phyloP scores from a whole-genome alignment of 176 grass and related monocot species.

The Alopecurus myosuroides region DNA sequence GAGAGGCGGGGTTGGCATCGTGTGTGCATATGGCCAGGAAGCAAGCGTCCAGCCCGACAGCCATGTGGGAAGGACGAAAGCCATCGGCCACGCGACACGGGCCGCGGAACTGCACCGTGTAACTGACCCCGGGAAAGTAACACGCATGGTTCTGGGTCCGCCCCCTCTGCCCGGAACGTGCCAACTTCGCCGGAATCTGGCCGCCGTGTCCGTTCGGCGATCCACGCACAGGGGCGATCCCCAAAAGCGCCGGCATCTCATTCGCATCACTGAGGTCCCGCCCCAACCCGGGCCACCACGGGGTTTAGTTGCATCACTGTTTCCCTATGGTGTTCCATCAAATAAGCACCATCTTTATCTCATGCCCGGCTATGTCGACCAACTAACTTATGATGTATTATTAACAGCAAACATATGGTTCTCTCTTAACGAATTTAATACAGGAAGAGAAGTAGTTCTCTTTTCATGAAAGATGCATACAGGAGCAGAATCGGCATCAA shows the following conservation, averaged over 20 bases:
- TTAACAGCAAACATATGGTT: not conserved
- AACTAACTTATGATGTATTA: not conserved
- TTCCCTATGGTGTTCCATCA: not conserved
- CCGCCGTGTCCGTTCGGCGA: conserved; percentile 18
- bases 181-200: conserved; percentile 21
- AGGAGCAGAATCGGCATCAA: not conserved
- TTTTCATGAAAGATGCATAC: not conserved
- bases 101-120: too few species aligned
- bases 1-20: not conserved
- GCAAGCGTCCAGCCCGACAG: conserved; percentile 5
- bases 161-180: not conserved
- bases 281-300: not conserved
- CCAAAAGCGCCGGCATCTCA: conserved; percentile 37
- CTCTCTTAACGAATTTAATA: not conserved
- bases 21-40: not conserved
- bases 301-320: not conserved
- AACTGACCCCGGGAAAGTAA: too few species aligned
- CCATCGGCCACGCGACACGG: not conserved
- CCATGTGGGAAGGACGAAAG: conserved; percentile 32
- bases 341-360: not conserved
- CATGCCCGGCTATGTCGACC: not conserved
- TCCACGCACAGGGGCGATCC: conserved; percentile 18
- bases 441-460: not conserved
- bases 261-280: not conserved
- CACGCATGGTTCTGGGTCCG: not conserved